Percentiles rank a stretch among this genome's conserved stretches.
Evolutionary conservation across 768 basidiomycete genomes (phyloP).

Genomic region (Pulveroboletus sp.): DNA sequence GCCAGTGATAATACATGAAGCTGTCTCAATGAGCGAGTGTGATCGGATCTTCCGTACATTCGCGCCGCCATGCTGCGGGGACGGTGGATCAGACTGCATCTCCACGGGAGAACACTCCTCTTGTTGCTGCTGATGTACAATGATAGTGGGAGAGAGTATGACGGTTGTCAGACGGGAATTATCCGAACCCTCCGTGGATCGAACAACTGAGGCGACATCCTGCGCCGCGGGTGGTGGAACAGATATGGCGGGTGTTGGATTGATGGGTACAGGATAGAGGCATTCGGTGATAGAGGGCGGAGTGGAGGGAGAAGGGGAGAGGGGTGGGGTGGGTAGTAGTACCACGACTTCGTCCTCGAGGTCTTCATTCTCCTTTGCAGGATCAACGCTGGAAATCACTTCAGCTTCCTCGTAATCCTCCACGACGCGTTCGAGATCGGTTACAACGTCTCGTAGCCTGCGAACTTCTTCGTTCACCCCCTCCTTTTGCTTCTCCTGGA

Average conservation of each 20-base stretch:
- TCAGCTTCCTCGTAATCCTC: conserved; percentile 36
- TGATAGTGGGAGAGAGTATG: conserved; percentile 23
- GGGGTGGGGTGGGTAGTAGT: conserved; percentile 18
- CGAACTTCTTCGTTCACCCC: conserved; percentile 43
- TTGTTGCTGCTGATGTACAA: conserved; percentile 23
- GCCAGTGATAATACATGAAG: conserved; percentile 50
- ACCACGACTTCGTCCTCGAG: conserved; percentile 9
- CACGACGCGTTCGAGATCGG: conserved; percentile 44
- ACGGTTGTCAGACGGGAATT: conserved; percentile 13
- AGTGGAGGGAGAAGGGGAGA: conserved; percentile 17
- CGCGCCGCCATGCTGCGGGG: conserved; percentile 1
- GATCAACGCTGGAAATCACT: conserved; percentile 20
- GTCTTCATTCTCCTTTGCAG: conserved; percentile 12
- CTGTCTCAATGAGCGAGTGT: conserved; percentile 30
- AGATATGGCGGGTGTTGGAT: not conserved
- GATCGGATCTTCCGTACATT: conserved; percentile 18
- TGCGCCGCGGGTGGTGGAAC: conserved; percentile 1
- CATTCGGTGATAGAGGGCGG: conserved; percentile 19
- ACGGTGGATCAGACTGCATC: conserved; percentile 8
- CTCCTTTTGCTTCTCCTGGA: conserved; percentile 45
- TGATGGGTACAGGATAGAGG: conserved; percentile 2
- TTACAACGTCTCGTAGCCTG: conserved; percentile 46
- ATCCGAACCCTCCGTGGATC: not conserved
- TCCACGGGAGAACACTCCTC: conserved; percentile 13
- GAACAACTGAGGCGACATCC: conserved; percentile 1